Evolutionary conservation across 1,284 basidiomycete genomes (phyloP).

Genomic region (Rhodotorula sp.): DNA sequence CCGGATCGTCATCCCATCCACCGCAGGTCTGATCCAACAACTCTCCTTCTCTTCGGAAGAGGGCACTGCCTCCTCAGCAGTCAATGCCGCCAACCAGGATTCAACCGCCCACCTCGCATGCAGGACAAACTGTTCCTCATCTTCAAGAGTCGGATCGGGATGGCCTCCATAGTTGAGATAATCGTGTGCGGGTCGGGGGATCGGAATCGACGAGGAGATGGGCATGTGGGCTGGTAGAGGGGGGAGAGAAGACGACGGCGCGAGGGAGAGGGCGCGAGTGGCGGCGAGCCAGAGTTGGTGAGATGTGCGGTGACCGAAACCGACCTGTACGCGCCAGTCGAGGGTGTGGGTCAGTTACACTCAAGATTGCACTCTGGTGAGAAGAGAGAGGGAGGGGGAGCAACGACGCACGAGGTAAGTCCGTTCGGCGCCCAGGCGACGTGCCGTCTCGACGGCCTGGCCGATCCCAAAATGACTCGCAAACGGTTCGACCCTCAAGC

Average conservation of each 20-base stretch:
- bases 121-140: slow-evolving; percentile 8
- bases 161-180: slow-evolving; percentile 14
- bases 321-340: slow-evolving; percentile 23
- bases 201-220: slow-evolving; percentile 1
- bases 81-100: slow-evolving; percentile 7
- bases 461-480: slow-evolving; percentile 70
- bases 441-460: slow-evolving; percentile 59
- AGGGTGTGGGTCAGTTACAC: not conserved
- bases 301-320: slow-evolving; percentile 38
- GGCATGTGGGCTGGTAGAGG: not conserved
- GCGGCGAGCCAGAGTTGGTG: slow-evolving; percentile 30
- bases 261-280: slow-evolving; percentile 12
- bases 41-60: not conserved
- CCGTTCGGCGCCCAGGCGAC: slow-evolving; percentile 58
- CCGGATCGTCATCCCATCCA: slow-evolving; percentile 34
- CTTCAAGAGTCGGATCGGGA: slow-evolving; percentile 16
- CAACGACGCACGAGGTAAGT: slow-evolving; percentile 59
- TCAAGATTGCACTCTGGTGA: not conserved
- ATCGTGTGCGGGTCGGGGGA: not conserved
- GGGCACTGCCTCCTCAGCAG: not conserved
- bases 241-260: not conserved
- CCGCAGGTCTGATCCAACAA: slow-evolving; percentile 29
- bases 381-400: not conserved
- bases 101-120: slow-evolving; percentile 22
- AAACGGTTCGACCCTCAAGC: slow-evolving; percentile 62